Conservation (phyloP, 805 yeast species). For the Zygoascus ofunaensis region DNA sequence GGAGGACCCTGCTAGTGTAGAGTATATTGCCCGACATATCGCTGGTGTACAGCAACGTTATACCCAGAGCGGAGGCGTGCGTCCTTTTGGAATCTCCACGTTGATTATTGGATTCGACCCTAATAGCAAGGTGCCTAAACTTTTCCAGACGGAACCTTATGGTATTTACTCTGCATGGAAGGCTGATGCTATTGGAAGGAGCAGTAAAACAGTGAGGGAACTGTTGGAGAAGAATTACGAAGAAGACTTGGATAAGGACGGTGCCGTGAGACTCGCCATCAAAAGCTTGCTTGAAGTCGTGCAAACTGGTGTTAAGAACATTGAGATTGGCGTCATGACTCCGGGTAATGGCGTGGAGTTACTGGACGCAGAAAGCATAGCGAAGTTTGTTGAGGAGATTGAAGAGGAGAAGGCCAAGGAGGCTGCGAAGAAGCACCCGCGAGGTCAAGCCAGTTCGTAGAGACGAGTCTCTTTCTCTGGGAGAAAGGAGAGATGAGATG, state of each 20-base stretch:
- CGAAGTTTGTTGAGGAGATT: slow-evolving; percentile 64
- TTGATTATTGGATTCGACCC: slow-evolving; percentile 93
- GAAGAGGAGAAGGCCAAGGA: slow-evolving; percentile 83
- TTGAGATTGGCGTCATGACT: slow-evolving; percentile 81
- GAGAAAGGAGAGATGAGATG: no score
- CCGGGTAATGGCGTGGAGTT: slow-evolving; percentile 52
- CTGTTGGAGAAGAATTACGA: slow-evolving; percentile 82
- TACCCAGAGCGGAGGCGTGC: slow-evolving; percentile 96
- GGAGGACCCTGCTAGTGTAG: slow-evolving; percentile 88
- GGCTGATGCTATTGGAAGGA: slow-evolving; percentile 93
- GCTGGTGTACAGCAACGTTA: slow-evolving; percentile 98
- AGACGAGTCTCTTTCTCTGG: no score
- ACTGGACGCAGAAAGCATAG: slow-evolving; percentile 63
- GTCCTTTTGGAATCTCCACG: slow-evolving; percentile 96
- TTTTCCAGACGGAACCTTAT: slow-evolving; percentile 94
- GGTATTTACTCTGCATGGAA: slow-evolving; percentile 98
- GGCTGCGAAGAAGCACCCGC: slow-evolving; percentile 58
- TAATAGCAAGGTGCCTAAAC: slow-evolving; percentile 67
- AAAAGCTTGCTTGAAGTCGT: slow-evolving; percentile 90
- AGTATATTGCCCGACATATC: slow-evolving; percentile 83
- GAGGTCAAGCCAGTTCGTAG: background rate
- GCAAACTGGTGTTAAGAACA: slow-evolving; percentile 94
- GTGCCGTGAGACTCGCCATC: slow-evolving; percentile 70
- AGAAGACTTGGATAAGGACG: slow-evolving; percentile 52
- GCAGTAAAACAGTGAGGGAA: slow-evolving; percentile 90